These are phyloP conservation scores for Karstenula rhodostoma DNA, from an alignment of 2,329 filamentous ascomycete genomes.

Conservation along the genomic window DNA sequence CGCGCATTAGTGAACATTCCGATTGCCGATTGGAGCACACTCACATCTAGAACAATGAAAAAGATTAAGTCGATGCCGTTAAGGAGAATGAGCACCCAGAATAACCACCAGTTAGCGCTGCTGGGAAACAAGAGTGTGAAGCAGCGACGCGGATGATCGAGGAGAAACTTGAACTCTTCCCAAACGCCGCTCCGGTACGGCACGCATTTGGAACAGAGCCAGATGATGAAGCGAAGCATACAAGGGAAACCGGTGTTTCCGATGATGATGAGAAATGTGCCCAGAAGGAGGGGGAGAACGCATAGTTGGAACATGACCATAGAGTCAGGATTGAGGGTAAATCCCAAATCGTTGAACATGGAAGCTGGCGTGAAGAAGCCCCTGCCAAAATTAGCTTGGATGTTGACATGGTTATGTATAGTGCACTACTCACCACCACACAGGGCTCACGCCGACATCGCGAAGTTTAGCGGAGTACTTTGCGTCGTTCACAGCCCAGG, in stretches of 20 bases:
- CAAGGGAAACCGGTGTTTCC: slow-evolving; percentile 96
- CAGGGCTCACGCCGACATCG: slow-evolving; percentile 66
- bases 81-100: slow-evolving; percentile 80
- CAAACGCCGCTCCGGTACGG: slow-evolving; percentile 75
- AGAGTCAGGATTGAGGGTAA: slow-evolving; percentile 89
- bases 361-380: slow-evolving; percentile 88
- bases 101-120: slow-evolving; percentile 93
- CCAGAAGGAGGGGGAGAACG: slow-evolving; percentile 76
- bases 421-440: slow-evolving; percentile 73
- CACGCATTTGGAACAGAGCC: slow-evolving; percentile 74
- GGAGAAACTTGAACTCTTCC: slow-evolving; percentile 88
- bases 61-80: slow-evolving; percentile 88
- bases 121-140: slow-evolving; percentile 94
- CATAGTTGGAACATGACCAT: slow-evolving; percentile 89
- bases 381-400: slow-evolving; percentile 41
- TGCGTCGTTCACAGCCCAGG: slow-evolving; percentile 76
- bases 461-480: slow-evolving; percentile 70
- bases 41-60: slow-evolving; percentile 89
- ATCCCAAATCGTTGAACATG: slow-evolving; percentile 94
- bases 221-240: slow-evolving; percentile 93
- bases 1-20: background rate
- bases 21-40: slow-evolving; percentile 42
- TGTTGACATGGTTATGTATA: background rate
- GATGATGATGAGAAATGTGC: slow-evolving; percentile 88
- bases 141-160: slow-evolving; percentile 94